phyloP scores from a whole-genome alignment of 306 rosid species.

The Malus domestica region ASM211411v1 NC_041791.1:33666501-33667000 shows the following conservation, averaged over 20 bases:
- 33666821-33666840: conserved; percentile 33
- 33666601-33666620: conserved; percentile 46
- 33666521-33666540: conserved; percentile 7
- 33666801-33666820: conserved; percentile 29
- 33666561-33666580: conserved; percentile 27
- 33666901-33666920: conserved; percentile 59
- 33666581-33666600: conserved; percentile 33
- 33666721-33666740: background rate
- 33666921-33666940: conserved; percentile 28
- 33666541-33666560: conserved; percentile 50
- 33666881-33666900: conserved; percentile 57
- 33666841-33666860: conserved; percentile 43
- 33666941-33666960: conserved; percentile 22
- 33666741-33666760: conserved; percentile 8
- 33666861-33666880: conserved; percentile 15
- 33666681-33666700: conserved; percentile 36
- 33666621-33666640: conserved; percentile 62
- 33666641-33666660: conserved; percentile 51
- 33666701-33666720: conserved; percentile 18
- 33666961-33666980: conserved; percentile 53
- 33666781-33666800: conserved; percentile 72
- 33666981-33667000: conserved; percentile 37
- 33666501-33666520: background rate
- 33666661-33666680: conserved; percentile 38
- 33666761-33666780: conserved; percentile 34